Conservation (phyloP, 306 rosid species). For the Hippophae rhamnoides region DNA sequence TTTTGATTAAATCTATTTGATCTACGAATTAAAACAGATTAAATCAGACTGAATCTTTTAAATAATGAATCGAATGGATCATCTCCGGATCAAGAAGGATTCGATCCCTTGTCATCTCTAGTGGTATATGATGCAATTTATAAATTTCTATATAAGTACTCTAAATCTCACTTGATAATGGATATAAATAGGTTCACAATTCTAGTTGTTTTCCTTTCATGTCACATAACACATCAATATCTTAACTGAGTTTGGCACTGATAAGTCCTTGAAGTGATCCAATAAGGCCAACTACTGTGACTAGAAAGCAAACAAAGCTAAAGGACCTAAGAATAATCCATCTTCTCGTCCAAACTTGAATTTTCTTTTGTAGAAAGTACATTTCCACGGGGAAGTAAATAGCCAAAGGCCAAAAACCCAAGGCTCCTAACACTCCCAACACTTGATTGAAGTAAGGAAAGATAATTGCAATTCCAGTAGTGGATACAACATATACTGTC, state of each 20-base stretch:
- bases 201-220: no score
- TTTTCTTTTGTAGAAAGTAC: slow-evolving; percentile 65
- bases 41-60: no score
- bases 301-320: slow-evolving; percentile 56
- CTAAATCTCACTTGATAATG: no score
- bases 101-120: no score
- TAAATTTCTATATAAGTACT: no score
- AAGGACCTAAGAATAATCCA: slow-evolving; percentile 56
- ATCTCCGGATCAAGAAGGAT: no score
- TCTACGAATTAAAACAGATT: no score
- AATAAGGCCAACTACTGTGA: slow-evolving; percentile 39
- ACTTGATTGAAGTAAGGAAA: slow-evolving; percentile 85
- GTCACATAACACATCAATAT: no score
- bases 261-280: slow-evolving; percentile 74
- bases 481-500: slow-evolving; percentile 57
- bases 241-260: slow-evolving; percentile 34
- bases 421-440: slow-evolving; percentile 66
- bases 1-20: no score
- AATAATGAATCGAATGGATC: no score
- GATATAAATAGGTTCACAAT: no score
- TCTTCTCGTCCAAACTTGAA: slow-evolving; percentile 53
- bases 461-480: slow-evolving; percentile 57
- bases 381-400: slow-evolving; percentile 80
- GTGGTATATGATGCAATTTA: no score
- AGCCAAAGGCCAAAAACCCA: slow-evolving; percentile 76